Conservation (phyloP, 345 rosid genomes). For the Eucalyptus marginata region DNA sequence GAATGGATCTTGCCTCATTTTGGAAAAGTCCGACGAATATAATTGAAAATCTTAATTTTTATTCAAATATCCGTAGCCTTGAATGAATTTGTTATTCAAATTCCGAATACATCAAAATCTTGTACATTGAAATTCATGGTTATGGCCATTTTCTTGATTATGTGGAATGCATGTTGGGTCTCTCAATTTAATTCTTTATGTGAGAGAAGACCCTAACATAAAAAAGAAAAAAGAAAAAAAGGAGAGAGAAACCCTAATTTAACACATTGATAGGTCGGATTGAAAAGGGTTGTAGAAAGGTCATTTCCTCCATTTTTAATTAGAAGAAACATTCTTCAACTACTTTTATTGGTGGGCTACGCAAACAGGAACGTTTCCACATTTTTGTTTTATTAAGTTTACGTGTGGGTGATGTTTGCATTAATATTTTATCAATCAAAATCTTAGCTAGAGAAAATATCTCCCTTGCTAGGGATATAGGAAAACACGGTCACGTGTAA, state of each 20-base stretch:
- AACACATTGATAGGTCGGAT: no score
- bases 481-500: background rate
- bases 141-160: background rate
- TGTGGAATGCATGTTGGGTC: background rate
- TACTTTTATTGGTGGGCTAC: background rate
- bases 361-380: background rate
- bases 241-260: no score
- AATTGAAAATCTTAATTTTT: background rate
- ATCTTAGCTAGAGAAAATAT: background rate
- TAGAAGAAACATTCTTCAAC: background rate
- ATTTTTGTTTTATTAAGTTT: background rate
- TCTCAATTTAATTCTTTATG: background rate
- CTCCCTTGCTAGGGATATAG: background rate
- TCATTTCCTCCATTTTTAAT: background rate
- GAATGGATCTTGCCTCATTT: background rate
- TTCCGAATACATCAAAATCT: background rate
- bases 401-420: background rate
- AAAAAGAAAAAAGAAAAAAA: no score
- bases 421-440: background rate
- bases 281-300: background rate
- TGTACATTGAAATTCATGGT: background rate
- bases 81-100: background rate
- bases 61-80: background rate
- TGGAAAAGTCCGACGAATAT: background rate
- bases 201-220: background rate